Percentiles rank a stretch among this genome's conserved stretches.
These are phyloP conservation scores for Nitzschia inconspicua DNA, from an alignment of 108 stramenopile species.

Conservation along the genomic window DNA sequence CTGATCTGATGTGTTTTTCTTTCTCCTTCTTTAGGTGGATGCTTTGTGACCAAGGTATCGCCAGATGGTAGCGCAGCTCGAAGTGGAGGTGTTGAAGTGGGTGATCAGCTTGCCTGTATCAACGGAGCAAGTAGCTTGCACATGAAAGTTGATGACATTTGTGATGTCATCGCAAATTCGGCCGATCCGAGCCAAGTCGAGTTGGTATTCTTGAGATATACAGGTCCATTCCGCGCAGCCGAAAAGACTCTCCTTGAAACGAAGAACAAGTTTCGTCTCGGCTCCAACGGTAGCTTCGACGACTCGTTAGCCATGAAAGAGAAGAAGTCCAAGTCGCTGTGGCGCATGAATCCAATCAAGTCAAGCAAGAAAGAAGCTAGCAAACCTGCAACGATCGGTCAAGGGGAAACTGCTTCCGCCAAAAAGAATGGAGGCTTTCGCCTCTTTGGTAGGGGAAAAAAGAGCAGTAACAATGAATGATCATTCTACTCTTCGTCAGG, in stretches of 20 bases:
- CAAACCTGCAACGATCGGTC: not conserved
- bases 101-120: constrained; percentile 81
- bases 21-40: constrained; percentile 63
- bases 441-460: constrained; percentile 26
- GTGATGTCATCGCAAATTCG: constrained; percentile 33
- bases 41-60: constrained; percentile 71
- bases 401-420: not conserved
- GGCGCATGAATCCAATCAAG: not conserved
- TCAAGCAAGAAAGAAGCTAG: not conserved
- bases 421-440: constrained; percentile 24
- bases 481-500: too few species aligned
- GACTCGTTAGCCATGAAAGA: not conserved
- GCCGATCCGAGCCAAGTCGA: constrained; percentile 38
- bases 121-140: constrained; percentile 59
- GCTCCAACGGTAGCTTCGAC: not conserved
- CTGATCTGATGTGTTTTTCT: not conserved
- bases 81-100: constrained; percentile 50
- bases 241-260: not conserved
- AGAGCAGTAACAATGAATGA: constrained; percentile 1
- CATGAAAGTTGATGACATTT: constrained; percentile 71
- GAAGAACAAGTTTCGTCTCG: constrained; percentile 1
- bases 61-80: constrained; percentile 55
- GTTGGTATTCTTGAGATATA: constrained; percentile 70
- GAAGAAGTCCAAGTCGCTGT: not conserved
- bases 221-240: constrained; percentile 57